phyloP scores from a whole-genome alignment of 768 basidiomycete species.

The Calocera cornea region DNA sequence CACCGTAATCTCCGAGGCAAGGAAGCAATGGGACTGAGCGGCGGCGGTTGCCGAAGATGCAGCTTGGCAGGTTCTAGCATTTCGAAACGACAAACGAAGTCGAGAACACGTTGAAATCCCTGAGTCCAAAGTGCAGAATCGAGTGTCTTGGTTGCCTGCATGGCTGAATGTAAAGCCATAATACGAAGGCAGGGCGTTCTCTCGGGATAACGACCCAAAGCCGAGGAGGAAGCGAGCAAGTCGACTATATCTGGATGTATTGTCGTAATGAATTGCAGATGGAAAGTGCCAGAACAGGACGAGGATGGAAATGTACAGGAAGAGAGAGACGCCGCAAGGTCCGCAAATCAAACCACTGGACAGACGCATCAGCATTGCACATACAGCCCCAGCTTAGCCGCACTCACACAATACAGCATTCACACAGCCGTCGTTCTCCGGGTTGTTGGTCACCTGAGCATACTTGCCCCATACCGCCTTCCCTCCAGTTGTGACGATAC shows the following conservation, averaged over 20 bases:
- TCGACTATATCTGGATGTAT: no score
- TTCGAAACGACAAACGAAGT: not conserved
- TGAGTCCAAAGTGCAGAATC: not conserved
- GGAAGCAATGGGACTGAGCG: not conserved
- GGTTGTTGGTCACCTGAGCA: conserved; percentile 16
- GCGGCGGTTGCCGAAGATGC: not conserved
- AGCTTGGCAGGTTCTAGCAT: no score
- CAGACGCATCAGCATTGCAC: not conserved
- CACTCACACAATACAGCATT: conserved; percentile 81
- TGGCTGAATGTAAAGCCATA: no score
- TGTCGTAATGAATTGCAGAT: not conserved
- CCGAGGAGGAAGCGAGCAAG: not conserved
- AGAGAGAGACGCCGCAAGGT: not conserved
- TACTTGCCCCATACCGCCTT: conserved; percentile 60
- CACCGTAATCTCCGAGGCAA: no score
- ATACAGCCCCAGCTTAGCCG: not conserved
- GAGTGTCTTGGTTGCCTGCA: no score
- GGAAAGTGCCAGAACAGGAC: not conserved
- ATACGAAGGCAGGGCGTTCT: no score
- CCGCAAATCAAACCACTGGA: conserved; percentile 1
- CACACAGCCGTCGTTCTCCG: conserved; percentile 89
- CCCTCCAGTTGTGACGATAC: conserved; percentile 93
- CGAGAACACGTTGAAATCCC: not conserved
- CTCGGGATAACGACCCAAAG: no score
- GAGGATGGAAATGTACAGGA: not conserved